These are phyloP conservation scores for Sporothrix phasma DNA, from an alignment of 2,329 filamentous ascomycete genomes.

Conservation along the genomic window DNA sequence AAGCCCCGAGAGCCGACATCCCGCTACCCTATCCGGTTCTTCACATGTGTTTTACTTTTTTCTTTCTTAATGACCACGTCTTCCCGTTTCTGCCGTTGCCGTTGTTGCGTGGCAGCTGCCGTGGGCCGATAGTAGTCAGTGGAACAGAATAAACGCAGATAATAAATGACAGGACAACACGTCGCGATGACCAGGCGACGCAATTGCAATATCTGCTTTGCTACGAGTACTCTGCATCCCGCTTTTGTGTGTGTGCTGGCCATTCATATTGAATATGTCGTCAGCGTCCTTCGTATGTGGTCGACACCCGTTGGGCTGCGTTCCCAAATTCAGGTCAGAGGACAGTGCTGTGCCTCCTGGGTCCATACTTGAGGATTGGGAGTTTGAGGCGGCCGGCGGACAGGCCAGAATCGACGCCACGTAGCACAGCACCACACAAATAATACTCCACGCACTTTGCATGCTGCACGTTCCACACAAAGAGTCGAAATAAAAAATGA, in stretches of 20 bases:
- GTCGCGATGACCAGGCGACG: too few relatives aligned
- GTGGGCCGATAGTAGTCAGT: not conserved
- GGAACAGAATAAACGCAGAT: not conserved
- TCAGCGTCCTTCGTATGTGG: too few relatives aligned
- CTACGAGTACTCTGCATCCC: not conserved
- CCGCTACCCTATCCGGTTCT: not conserved
- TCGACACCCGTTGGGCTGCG: not conserved
- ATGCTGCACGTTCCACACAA: not conserved
- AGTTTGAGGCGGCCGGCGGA: conserved; percentile 9
- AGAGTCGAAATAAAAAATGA: too few relatives aligned
- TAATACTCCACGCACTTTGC: not conserved
- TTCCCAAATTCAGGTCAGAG: not conserved
- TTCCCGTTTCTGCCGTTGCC: not conserved
- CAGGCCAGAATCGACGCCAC: conserved; percentile 16
- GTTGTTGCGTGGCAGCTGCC: not conserved
- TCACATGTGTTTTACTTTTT: not conserved
- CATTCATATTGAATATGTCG: too few relatives aligned
- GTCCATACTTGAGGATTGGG: too few relatives aligned
- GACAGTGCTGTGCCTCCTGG: not conserved
- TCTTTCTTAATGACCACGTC: not conserved
- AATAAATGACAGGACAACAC: too few relatives aligned
- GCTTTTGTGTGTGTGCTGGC: not conserved
- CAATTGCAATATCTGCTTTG: not conserved
- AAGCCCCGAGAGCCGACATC: not conserved
- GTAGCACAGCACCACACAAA: conserved; percentile 15